phyloP scores from a whole-genome alignment of 2,329 filamentous ascomycete genomes.

The Didymellaceae sp. region DNA sequence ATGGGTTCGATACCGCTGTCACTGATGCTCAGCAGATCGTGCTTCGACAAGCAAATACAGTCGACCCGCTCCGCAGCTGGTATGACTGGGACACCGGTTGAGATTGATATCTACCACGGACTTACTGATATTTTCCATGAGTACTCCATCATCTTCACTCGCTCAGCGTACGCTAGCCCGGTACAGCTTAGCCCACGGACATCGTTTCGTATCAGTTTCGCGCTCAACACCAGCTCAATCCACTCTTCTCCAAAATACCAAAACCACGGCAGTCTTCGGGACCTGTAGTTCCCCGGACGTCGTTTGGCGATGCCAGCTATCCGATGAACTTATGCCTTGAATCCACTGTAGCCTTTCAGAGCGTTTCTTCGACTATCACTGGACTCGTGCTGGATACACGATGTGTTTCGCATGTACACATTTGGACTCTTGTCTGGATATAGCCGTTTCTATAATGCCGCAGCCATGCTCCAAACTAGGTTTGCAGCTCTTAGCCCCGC shows the following conservation, averaged over 20 bases:
- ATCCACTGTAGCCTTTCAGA: background rate
- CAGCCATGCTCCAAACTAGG: conserved; percentile 28
- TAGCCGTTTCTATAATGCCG: conserved; percentile 30
- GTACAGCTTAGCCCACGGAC: background rate
- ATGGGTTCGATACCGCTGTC: background rate
- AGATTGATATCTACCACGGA: too few species aligned
- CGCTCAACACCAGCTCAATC: conserved; percentile 5
- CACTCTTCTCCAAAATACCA: background rate
- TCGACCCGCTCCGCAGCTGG: too few species aligned
- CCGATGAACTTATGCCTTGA: background rate
- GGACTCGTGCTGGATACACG: conserved; percentile 4
- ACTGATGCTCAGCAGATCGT: too few species aligned
- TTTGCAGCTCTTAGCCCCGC: conserved; percentile 17
- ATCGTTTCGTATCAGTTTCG: conserved; percentile 20
- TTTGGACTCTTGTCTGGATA: conserved; percentile 14
- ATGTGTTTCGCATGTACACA: conserved; percentile 24
- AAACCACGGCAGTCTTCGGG: background rate
- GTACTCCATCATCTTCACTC: background rate
- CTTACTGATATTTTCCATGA: background rate
- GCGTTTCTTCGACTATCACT: conserved; percentile 11
- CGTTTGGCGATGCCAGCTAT: background rate
- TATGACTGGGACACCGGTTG: too few species aligned
- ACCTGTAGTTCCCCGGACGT: too few species aligned
- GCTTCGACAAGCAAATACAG: too few species aligned
- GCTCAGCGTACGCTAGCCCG: background rate